Base-by-base conservation (phyloP, 2,329 filamentous ascomycete genomes). In the Pleomassaria siparia region DNA sequence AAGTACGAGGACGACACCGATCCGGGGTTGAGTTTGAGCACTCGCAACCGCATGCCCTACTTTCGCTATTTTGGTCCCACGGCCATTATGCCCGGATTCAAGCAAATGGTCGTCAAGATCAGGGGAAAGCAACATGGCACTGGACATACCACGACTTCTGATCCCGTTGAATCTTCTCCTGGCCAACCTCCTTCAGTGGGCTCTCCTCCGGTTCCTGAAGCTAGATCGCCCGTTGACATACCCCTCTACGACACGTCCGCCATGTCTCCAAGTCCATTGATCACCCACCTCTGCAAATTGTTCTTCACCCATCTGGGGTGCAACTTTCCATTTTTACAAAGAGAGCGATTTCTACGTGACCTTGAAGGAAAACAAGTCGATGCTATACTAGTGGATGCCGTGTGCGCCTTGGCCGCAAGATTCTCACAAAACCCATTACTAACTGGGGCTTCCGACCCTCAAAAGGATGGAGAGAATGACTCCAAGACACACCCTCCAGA, bases 41-140 rank as follows among this genome's bases (percentile, higher is more conserved):
- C 57, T 69, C 74, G 66, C 76, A 81, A 87, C 62, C 81, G 86
- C 44, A 88, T 95, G 54, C 90, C 90, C 0, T 96, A 94, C 67
- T 95, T 95, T 61, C 80, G 91, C 50, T 95, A 94, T 70, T 94
- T 95, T 65, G 91, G 90, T 0, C 89, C 89, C 0, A 95, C 91
- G 1, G 91, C 90, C 53, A 95, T 95, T 62, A 89, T 94, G 43
- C 90, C 90, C 1, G 90, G 90, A 18, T 95, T 91, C 74, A 95
- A 95, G 71, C 89, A 95, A 69, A 95, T 95, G 89, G 88, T 95
- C 21, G 85, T 88, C 49, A 85, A 87, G 44, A 83, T 91, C 24
- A 80, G 85, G 49, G 84, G 87, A 50, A 77, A 83, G 49, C 80
- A 84, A 20, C 79, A 80, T 20, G 84, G 84, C 43, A 79, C 77